These are phyloP conservation scores for Penicillium sp. DNA, from an alignment of 2,329 filamentous ascomycete species.

Conservation along the genomic window DNA sequence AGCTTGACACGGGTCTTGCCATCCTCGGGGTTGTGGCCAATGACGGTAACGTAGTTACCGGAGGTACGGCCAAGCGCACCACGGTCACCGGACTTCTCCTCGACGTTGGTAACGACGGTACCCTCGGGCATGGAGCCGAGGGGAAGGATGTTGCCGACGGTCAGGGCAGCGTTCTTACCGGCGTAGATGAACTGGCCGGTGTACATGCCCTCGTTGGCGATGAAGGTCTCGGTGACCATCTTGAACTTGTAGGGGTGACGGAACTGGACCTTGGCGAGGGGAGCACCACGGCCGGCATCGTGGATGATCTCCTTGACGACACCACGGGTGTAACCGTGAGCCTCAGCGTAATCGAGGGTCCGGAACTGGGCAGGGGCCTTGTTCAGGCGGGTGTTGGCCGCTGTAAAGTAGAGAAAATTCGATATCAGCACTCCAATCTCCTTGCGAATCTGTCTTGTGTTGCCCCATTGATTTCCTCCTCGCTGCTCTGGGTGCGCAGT, in stretches of 20 bases:
- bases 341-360: slow-evolving; percentile 92
- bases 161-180: slow-evolving; percentile 96
- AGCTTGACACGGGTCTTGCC: slow-evolving; percentile 99
- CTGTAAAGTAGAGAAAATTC: slow-evolving; percentile 45
- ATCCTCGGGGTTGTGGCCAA: slow-evolving; percentile 97
- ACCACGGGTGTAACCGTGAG: slow-evolving; percentile 96
- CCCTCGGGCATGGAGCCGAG: slow-evolving; percentile 94
- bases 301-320: slow-evolving; percentile 99
- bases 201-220: slow-evolving; percentile 99
- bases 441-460: slow-evolving; percentile 6
- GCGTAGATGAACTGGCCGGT: slow-evolving; percentile 99
- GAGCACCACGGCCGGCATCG: slow-evolving; percentile 96
- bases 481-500: slow-evolving; percentile 14
- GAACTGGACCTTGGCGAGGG: slow-evolving; percentile 95
- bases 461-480: slow-evolving; percentile 9
- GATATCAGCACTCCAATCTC: slow-evolving; percentile 35
- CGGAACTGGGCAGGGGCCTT: slow-evolving; percentile 96
- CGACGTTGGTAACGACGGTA: slow-evolving; percentile 98
- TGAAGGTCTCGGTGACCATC: slow-evolving; percentile 98
- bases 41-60: slow-evolving; percentile 98
- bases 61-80: slow-evolving; percentile 94
- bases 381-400: slow-evolving; percentile 84
- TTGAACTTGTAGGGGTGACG: slow-evolving; percentile 98
- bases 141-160: slow-evolving; percentile 95
- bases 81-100: slow-evolving; percentile 98